Base-by-base conservation (phyloP, 345 rosid genomes). In the Capsella bursapastoris region DNA sequence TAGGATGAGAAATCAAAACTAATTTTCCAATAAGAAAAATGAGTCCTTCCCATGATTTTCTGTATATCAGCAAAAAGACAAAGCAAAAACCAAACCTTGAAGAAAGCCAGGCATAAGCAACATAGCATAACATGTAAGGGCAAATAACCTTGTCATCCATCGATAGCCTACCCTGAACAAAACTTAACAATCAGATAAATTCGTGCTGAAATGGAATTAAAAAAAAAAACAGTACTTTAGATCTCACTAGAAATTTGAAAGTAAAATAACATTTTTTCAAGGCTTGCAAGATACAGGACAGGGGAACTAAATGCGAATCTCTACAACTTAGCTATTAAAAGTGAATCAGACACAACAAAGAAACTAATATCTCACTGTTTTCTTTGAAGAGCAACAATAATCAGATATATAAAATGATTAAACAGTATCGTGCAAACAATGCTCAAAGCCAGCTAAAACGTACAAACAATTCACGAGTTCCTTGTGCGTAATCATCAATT, bases 131-230 rank as follows among this genome's bases (percentile, higher is more conserved):
- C 82, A 86, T 63, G 88, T 79, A 70, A 94, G 97, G 31, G 90
- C 93, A 62, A 85, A 71, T 64, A 91, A 83, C 73, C 83, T 88
- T 70, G 84, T 57, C 16, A 91, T 85, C 95, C 97, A 91, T 71
- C 91, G 91, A 74, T 88, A 95, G 66, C 97, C 99, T 88, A 95
- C 84, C 97, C 97, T 95, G 97, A 80, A 86, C 74, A 48, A 78
- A 69, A 75, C 80, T 49, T 27, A 15, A 15, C 70, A 70, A 47
- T 81, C 72, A 82, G n/a, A 70, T 9, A 37, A 77, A 47, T n/a
- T 7, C 62, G 35, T 59, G 14, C 59, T 13, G 1, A 73, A 44
- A 2, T 15, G 7, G 11, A 37, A 65, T n/a, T n/a, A n/a, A 29
- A 1, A 47, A 40, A 10, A 34, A 3, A 6, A 34, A 34, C 16